These are phyloP conservation scores for Paraconiothyrium sp. DNA, from an alignment of 2,329 filamentous ascomycete species.

Conservation along the genomic window DNA sequence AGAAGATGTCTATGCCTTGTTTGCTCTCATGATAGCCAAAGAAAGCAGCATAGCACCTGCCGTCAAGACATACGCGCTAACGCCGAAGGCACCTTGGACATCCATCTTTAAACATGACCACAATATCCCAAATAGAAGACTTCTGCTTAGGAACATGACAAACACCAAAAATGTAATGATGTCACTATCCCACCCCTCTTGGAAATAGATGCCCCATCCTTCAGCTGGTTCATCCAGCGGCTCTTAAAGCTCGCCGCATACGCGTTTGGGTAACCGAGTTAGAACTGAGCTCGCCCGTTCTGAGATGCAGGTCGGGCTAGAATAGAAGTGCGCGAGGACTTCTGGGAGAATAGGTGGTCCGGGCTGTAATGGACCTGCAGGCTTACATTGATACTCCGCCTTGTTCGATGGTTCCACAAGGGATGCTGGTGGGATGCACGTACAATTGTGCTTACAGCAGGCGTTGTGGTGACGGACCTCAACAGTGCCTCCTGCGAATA, in stretches of 20 bases:
- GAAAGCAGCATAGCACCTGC: conserved; percentile 7
- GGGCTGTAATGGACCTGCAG: conserved; percentile 23
- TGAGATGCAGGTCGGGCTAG: conserved; percentile 25
- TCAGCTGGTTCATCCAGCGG: conserved; percentile 29
- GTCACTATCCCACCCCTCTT: conserved; percentile 34
- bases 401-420: conserved; percentile 32
- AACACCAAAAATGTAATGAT: conserved; percentile 25
- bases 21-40: conserved; percentile 10
- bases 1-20: conserved; percentile 3
- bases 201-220: conserved; percentile 39
- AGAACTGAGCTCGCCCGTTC: conserved; percentile 31
- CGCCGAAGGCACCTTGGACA: conserved; percentile 26
- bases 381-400: conserved; percentile 35
- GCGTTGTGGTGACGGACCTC: conserved; percentile 29
- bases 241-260: conserved; percentile 28
- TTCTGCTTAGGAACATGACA: conserved; percentile 26
- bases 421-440: conserved; percentile 31
- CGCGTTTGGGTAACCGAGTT: conserved; percentile 34
- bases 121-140: conserved; percentile 32
- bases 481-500: conserved; percentile 31
- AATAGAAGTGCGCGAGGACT: conserved; percentile 30
- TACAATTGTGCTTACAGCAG: conserved; percentile 28
- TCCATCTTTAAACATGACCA: conserved; percentile 36
- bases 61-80: conserved; percentile 14
- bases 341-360: conserved; percentile 34